Conservation (phyloP, 805 yeast species). For the Pichia insulana region DNA sequence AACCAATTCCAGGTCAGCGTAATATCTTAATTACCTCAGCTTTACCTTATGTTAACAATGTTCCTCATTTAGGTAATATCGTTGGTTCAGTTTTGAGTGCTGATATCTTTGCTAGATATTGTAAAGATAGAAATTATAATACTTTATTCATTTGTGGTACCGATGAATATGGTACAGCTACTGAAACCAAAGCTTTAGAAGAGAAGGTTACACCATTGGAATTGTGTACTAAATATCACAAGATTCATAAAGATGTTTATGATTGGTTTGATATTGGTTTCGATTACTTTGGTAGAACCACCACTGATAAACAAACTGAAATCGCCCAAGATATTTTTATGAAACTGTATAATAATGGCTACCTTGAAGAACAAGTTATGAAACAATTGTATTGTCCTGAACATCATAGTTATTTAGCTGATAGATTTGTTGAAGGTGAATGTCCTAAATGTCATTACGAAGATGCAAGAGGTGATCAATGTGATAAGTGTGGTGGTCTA, state of each 20-base stretch:
- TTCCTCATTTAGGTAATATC: constrained; percentile 96
- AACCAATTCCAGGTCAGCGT: constrained; percentile 64
- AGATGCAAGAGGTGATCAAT: constrained; percentile 99
- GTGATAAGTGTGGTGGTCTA: constrained; percentile 90
- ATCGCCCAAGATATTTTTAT: constrained; percentile 91
- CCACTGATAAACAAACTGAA: constrained; percentile 84
- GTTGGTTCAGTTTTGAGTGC: constrained; percentile 93
- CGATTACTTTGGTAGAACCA: constrained; percentile 94
- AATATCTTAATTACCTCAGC: constrained; percentile 92
- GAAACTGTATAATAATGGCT: constrained; percentile 68
- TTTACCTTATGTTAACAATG: constrained; percentile 95
- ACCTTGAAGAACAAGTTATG: constrained; percentile 76
- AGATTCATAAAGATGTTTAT: constrained; percentile 80
- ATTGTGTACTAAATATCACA: constrained; percentile 84
- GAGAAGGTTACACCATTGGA: constrained; percentile 84
- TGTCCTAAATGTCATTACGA: constrained; percentile 93
- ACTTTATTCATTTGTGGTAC: constrained; percentile 90
- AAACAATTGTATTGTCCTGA: constrained; percentile 86
- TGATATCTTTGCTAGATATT: constrained; percentile 85
- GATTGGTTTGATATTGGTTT: constrained; percentile 96
- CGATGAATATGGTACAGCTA: constrained; percentile 98
- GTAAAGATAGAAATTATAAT: constrained; percentile 82
- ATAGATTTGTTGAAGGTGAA: constrained; percentile 92
- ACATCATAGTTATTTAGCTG: constrained; percentile 90
- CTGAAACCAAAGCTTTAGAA: constrained; percentile 96